Conservation (phyloP, 169 alveolate genomes). For the Plasmodium coatneyi region DNA sequence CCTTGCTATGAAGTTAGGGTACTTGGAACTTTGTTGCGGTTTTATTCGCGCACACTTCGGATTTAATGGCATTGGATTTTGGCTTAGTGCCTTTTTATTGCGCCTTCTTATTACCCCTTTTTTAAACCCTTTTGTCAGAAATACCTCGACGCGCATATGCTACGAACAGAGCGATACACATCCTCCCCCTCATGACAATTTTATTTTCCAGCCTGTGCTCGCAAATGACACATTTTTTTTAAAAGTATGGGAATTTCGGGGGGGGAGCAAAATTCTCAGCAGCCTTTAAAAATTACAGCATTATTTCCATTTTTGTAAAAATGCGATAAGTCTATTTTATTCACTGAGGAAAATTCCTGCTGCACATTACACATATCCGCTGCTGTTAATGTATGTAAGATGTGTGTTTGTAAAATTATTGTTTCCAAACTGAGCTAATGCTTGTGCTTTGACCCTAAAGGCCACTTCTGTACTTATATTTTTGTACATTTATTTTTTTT, state of each 20-base stretch:
- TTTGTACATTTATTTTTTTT: neutral
- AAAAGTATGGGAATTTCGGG: neutral
- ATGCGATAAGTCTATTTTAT: neutral
- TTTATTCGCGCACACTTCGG: neutral
- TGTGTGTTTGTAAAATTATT: neutral
- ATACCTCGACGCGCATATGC: neutral
- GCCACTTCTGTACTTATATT: neutral
- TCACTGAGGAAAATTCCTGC: neutral
- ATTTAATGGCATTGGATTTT: neutral
- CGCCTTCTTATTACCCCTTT: neutral
- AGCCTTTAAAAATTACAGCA: conserved; percentile 4
- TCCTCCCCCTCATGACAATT: neutral
- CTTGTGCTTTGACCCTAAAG: neutral
- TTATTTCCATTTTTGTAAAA: neutral
- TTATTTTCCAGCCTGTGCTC: conserved; percentile 6
- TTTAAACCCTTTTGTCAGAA: conserved; percentile 5
- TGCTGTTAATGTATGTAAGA: neutral
- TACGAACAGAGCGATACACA: neutral
- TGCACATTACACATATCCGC: neutral
- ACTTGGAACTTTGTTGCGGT: neutral
- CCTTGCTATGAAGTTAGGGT: neutral
- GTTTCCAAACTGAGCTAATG: neutral
- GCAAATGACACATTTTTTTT: neutral
- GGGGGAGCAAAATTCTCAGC: neutral
- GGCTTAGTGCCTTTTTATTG: neutral